Conservation (phyloP, 768 basidiomycete genomes). For the Sutorius australiensis region DNA sequence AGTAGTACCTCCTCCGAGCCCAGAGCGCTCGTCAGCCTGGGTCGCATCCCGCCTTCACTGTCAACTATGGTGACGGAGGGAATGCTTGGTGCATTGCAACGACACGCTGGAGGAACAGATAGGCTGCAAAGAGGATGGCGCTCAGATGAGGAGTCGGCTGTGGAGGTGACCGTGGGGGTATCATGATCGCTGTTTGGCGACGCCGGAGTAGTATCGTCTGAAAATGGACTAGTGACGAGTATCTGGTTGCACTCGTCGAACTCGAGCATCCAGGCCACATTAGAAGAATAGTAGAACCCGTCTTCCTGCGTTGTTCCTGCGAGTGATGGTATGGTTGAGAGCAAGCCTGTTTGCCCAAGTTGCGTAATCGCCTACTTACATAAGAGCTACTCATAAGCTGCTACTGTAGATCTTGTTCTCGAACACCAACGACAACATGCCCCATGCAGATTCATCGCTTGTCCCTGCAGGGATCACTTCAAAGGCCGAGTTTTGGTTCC, state of each 20-base stretch:
- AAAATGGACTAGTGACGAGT: constrained; percentile 19
- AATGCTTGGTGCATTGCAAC: background rate
- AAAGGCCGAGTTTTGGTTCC: constrained; percentile 78
- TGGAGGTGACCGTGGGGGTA: background rate
- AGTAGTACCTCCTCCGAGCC: background rate
- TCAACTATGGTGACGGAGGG: background rate
- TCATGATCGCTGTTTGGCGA: background rate
- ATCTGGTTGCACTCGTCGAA: constrained; percentile 21
- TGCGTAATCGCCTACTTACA: constrained; percentile 3
- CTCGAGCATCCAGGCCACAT: constrained; percentile 28
- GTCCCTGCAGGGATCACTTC: constrained; percentile 67
- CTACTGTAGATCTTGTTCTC: background rate
- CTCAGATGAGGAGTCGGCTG: background rate
- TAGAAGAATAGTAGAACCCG: constrained; percentile 4
- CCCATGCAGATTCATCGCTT: constrained; percentile 76
- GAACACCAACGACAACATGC: constrained; percentile 47
- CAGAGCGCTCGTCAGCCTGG: constrained; percentile 3
- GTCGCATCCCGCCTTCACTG: constrained; percentile 2
- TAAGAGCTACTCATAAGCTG: constrained; percentile 4
- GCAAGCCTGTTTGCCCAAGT: background rate
- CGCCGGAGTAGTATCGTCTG: constrained; percentile 1
- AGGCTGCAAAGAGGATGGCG: constrained; percentile 18
- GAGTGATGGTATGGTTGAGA: background rate
- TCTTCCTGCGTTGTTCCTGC: constrained; percentile 8
- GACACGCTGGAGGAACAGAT: constrained; percentile 5